Evolutionary conservation across 257 asterid species (phyloP).

Genomic region (Solanum etuberosum): DNA sequence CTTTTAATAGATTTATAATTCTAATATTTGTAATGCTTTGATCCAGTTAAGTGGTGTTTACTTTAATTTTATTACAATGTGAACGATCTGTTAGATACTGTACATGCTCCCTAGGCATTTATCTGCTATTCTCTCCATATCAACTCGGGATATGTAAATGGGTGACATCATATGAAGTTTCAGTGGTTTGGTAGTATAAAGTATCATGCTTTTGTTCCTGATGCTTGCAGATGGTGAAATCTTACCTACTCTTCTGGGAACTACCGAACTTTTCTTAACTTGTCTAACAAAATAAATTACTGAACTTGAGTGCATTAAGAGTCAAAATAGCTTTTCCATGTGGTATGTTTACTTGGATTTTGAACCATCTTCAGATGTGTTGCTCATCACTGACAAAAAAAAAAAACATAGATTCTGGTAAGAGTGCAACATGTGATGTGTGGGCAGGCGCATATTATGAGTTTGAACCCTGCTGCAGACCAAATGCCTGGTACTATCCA

Average conservation of each 20-base stretch:
- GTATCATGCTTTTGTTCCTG: neutral
- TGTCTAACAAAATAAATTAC: neutral
- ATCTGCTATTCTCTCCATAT: neutral
- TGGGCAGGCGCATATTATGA: neutral
- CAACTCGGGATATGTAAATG: neutral
- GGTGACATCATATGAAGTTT: neutral
- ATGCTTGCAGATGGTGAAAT: neutral
- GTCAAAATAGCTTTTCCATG: neutral
- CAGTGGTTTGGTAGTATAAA: neutral
- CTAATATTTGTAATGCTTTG: neutral
- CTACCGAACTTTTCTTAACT: neutral
- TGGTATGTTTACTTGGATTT: neutral
- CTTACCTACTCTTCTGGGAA: neutral
- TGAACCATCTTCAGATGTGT: neutral
- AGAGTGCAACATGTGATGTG: neutral
- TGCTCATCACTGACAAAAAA: neutral
- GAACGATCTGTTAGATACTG: neutral
- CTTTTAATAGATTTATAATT: neutral
- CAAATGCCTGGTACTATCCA: neutral
- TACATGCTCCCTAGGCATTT: neutral
- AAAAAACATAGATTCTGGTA: neutral
- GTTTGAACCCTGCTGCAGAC: neutral
- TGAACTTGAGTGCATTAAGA: neutral
- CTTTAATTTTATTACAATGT: neutral
- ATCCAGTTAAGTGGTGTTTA: neutral